Evolutionary conservation across 371 early-diverging fungal genomes (phyloP), one percentile per base, ranked within the genome.

Genomic region (Gilbertella persicaria): DNA sequence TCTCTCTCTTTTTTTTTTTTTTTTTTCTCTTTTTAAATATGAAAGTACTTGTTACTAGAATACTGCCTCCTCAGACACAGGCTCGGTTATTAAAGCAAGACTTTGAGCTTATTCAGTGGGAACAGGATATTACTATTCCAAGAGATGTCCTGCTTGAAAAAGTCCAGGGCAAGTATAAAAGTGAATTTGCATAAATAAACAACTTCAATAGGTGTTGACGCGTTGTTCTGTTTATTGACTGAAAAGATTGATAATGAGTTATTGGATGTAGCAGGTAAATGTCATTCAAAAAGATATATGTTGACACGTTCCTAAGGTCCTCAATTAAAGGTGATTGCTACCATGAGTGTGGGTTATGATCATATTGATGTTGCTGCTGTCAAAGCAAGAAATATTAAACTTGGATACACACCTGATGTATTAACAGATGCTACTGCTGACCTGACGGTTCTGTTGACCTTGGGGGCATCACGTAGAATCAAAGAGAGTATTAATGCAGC

Each of bases 401-500:
- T 95, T 9, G 94, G 94, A 5, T 78, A 88, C 57, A 94, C 95
- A 0, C 93, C 94, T n/a, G 90, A 87, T 54, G 93, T 93, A 1
- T 71, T 94, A 43, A 95, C 94, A 0, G 94, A 93, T 57, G 93
- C 94, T 0, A 88, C 89, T 1, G 96, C 95, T 7, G 95, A 94
- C 39, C 67, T 92, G 2, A 87, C 92, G 0, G 78, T 87, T 4
- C 75, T 87, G n/a, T 67, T 95, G 39, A 80, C 87, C 12, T 69
- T 95, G 37, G 84, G 85, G 19, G 88, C 89, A 0, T 73, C 85
- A 5, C 78, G 96, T 17, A 66, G 85, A 12, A 80, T 91, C 53
- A 83, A 83, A 28, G 82, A 84, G 54, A 86, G 79, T 21, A 68
- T 83, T n/a, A 60, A 62, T 14, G 82, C 84, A 24, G 87, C 83